Percentiles rank a stretch among this genome's conserved stretches.
Evolutionary conservation across 139 green algal species (phyloP).

Genomic region (Chlamydomonas urium): DNA sequence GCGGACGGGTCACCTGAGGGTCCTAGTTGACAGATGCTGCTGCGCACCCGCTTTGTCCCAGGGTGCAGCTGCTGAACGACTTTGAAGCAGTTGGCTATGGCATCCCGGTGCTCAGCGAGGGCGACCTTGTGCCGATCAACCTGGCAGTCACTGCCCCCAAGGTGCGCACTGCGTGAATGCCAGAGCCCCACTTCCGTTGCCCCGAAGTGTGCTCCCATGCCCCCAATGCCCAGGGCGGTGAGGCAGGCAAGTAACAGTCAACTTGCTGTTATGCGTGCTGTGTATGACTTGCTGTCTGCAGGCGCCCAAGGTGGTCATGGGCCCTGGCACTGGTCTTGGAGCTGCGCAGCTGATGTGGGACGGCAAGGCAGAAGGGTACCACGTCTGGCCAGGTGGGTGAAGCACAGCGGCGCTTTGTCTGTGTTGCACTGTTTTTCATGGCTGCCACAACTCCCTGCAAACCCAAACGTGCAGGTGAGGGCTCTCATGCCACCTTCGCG

Average conservation of each 20-base stretch:
- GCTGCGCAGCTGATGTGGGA: constrained; percentile 87
- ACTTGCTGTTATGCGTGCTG: no score
- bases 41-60: no score
- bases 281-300: no score
- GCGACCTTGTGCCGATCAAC: constrained; percentile 11
- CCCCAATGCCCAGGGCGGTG: no score
- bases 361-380: constrained; percentile 9
- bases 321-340: constrained; percentile 89
- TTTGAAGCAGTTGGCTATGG: constrained; percentile 93
- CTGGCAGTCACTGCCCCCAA: background rate
- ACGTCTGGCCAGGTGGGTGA: constrained; percentile 15
- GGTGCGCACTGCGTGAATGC: no score
- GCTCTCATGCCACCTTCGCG: constrained; percentile 81
- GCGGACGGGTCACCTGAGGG: background rate
- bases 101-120: constrained; percentile 55
- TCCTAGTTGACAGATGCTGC: background rate
- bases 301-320: constrained; percentile 78
- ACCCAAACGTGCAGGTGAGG: constrained; percentile 66
- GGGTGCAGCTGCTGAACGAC: constrained; percentile 76
- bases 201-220: no score
- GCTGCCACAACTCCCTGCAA: no score
- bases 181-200: no score
- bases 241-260: no score
- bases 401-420: no score
- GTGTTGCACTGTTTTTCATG: no score